These are phyloP conservation scores for Lolium perenne DNA, from an alignment of 176 grass and related monocot genomes.

Conservation along the genomic window DNA sequence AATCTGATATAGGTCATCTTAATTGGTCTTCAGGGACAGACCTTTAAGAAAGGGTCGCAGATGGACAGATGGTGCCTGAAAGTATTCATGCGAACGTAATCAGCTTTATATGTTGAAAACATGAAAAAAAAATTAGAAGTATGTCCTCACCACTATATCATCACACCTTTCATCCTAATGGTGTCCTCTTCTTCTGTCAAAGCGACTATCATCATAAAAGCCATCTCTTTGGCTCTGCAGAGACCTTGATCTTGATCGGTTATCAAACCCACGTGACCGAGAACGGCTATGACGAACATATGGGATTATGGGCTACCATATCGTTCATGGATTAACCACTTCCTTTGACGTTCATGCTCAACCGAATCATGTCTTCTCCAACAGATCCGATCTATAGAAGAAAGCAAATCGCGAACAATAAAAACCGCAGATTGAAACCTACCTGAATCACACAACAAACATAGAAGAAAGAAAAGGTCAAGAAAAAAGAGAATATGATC, in stretches of 20 bases:
- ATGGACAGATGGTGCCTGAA: slow-evolving; percentile 83
- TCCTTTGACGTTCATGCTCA: no score
- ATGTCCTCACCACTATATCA: background rate
- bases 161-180: no score
- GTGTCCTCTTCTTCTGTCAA: no score
- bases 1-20: slow-evolving; percentile 94
- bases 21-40: slow-evolving; percentile 76
- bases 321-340: no score
- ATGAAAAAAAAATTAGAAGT: background rate
- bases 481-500: no score
- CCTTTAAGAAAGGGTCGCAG: slow-evolving; percentile 95
- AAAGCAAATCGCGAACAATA: no score
- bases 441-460: no score
- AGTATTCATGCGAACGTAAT: slow-evolving; percentile 45
- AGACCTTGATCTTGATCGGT: background rate
- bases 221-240: slow-evolving; percentile 61
- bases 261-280: slow-evolving; percentile 57
- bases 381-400: no score
- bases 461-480: no score
- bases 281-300: slow-evolving; percentile 65
- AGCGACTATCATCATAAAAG: slow-evolving; percentile 70
- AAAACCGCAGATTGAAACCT: no score
- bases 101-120: slow-evolving; percentile 1
- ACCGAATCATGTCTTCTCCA: no score
- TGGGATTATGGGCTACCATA: slow-evolving; percentile 19